Evolutionary conservation across 2,329 filamentous ascomycete genomes (phyloP), one percentile per base, ranked within the genome.

Genomic region (Pestalotiopsis sp.): DNA sequence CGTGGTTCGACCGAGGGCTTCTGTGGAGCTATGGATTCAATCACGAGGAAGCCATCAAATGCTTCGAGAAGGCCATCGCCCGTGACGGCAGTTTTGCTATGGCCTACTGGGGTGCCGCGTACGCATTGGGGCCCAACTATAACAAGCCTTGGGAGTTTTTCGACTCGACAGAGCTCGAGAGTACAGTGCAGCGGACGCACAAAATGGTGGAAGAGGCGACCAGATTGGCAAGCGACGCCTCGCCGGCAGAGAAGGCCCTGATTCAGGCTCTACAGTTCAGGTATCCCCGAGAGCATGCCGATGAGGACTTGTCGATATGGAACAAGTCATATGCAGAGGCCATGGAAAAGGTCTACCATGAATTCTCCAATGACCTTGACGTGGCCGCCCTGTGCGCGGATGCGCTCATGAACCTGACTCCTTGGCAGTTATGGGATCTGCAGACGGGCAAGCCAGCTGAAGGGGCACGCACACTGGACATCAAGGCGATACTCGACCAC

Each of bases 101-200:
- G 82, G 90, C 88, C 3, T 86, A 91, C 73, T 93, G 91, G 91
- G 91, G 91, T 0, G 79, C 92, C 4, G 90, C 92, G 0, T 94
- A 92, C 76, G 84, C 90, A 1, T 80, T 92, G 0, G 93, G 92
- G 0, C 92, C 93, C 3, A 94, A 95, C 75, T 90, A 90, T 78
- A 88, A 95, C 81, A 93, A 94, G 75, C 90, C 92, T 0, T 94
- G 93, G 93, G 86, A 88, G 36, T 84, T 88, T 27, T 93, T 94
- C 71, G 91, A 92, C 66, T 79, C 84, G 1, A 79, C 83, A 0
- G 92, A 94, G 71, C 81, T 91, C 4, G 78, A 82, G 12, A 77
- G 75, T 0, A 86, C 84, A 0, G 80, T 91, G 6, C 75, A 80
- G 56, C 80, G 82, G 38, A 87, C 87, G 4, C 81, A 85, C 67